phyloP scores from a whole-genome alignment of 2,329 filamentous ascomycete species.

The Sporothrix variecibatus region DNA sequence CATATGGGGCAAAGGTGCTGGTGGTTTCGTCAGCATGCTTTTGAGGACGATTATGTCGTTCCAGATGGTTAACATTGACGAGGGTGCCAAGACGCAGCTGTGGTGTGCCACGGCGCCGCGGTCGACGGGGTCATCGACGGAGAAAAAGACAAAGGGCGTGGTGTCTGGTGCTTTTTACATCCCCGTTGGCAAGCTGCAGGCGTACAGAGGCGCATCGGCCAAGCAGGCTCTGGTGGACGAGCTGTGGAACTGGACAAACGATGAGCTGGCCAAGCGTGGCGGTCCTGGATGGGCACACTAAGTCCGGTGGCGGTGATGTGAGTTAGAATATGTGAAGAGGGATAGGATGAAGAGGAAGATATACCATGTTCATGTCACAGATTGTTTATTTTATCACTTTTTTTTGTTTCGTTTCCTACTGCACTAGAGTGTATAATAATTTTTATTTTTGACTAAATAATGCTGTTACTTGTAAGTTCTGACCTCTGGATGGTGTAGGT shows the following conservation, averaged over 20 bases:
- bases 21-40: not conserved
- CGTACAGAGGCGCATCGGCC: constrained; percentile 33
- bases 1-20: constrained; percentile 6
- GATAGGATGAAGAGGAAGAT: not conserved
- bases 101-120: constrained; percentile 43
- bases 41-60: constrained; percentile 28
- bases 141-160: constrained; percentile 29
- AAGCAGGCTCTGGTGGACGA: constrained; percentile 38
- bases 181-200: constrained; percentile 37
- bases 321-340: not conserved
- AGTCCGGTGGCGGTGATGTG: not conserved
- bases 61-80: constrained; percentile 27
- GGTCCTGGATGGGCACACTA: constrained; percentile 12
- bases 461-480: not conserved
- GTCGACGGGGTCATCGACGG: constrained; percentile 21
- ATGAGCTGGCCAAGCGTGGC: constrained; percentile 28
- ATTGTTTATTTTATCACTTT: not conserved
- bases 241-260: constrained; percentile 46
- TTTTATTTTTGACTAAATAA: not conserved
- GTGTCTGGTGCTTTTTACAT: constrained; percentile 39
- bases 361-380: not conserved
- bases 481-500: not conserved
- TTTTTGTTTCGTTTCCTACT: not conserved
- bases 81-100: constrained; percentile 46
- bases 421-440: not conserved